phyloP scores from a whole-genome alignment of 2,329 filamentous ascomycete genomes.

The Aspergillus sp. region DNA sequence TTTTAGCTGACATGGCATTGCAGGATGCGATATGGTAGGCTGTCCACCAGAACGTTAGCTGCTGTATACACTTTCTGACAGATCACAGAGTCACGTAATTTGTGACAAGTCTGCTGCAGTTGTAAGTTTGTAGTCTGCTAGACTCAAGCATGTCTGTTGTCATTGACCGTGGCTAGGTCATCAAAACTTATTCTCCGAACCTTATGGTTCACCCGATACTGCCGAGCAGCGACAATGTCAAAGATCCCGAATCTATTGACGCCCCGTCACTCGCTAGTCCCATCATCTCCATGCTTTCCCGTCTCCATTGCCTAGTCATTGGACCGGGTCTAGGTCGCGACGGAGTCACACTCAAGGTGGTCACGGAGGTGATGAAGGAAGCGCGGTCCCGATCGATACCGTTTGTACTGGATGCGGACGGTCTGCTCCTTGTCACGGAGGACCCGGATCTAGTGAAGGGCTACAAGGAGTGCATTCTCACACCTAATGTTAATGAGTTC shows the following conservation, averaged over 20 bases:
- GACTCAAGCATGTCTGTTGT: not conserved
- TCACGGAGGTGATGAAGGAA: conserved; percentile 74
- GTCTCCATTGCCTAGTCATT: conserved; percentile 89
- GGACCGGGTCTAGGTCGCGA: conserved; percentile 92
- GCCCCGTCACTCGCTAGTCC: conserved; percentile 64
- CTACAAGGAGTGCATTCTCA: conserved; percentile 82
- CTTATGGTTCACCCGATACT: conserved; percentile 98
- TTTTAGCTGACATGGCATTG: conserved; percentile 15
- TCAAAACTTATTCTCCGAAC: conserved; percentile 97
- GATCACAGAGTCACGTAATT: conserved; percentile 72
- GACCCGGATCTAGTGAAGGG: conserved; percentile 76
- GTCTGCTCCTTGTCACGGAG: conserved; percentile 74
- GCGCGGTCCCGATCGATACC: conserved; percentile 72
- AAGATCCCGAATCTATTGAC: conserved; percentile 52
- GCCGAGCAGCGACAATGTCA: conserved; percentile 66
- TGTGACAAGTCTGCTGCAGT: conserved; percentile 84
- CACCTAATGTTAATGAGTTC: conserved; percentile 95
- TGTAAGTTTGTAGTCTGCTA: conserved; percentile 26
- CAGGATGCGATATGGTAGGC: conserved; percentile 75
- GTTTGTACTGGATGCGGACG: conserved; percentile 90
- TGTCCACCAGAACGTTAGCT: not conserved
- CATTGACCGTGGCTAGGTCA: conserved; percentile 57
- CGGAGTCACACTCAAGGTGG: conserved; percentile 83
- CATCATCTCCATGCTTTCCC: conserved; percentile 78
- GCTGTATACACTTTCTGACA: conserved; percentile 19